These are phyloP conservation scores for Boletus bicolor DNA, from an alignment of 768 basidiomycete species.

Conservation along the genomic window DNA sequence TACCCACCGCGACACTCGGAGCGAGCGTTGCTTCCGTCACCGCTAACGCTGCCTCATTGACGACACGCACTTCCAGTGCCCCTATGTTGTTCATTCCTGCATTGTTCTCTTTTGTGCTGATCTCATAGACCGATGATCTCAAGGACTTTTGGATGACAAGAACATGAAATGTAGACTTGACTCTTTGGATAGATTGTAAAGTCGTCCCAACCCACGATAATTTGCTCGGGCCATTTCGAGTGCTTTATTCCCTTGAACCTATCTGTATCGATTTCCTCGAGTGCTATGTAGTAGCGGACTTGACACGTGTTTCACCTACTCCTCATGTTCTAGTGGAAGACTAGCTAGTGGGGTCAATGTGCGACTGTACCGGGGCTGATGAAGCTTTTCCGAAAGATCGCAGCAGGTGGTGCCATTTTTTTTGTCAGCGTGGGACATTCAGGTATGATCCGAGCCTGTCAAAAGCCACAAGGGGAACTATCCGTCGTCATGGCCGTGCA, in stretches of 20 bases:
- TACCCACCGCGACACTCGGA: constrained; percentile 26
- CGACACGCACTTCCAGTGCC: neutral
- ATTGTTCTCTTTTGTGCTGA: constrained; percentile 6
- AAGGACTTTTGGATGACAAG: neutral
- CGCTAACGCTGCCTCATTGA: constrained; percentile 9
- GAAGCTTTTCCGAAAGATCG: no score
- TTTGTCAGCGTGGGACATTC: neutral
- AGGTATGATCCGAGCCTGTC: no score
- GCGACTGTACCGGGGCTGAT: no score
- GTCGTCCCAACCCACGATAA: neutral
- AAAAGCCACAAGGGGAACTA: neutral
- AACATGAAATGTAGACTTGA: neutral
- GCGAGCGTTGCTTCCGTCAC: constrained; percentile 12
- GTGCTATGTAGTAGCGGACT: no score
- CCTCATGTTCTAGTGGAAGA: no score
- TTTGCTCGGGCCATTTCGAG: neutral
- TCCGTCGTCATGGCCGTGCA: neutral
- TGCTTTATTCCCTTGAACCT: neutral
- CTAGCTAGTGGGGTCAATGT: no score
- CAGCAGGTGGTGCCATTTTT: no score
- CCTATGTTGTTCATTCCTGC: constrained; percentile 7
- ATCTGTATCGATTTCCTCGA: no score
- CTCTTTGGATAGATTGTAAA: neutral
- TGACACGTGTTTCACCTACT: no score
- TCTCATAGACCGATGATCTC: neutral